phyloP scores from a whole-genome alignment of 2,329 filamentous ascomycete species.

The Myriosclerotinia scirpicola region DNA sequence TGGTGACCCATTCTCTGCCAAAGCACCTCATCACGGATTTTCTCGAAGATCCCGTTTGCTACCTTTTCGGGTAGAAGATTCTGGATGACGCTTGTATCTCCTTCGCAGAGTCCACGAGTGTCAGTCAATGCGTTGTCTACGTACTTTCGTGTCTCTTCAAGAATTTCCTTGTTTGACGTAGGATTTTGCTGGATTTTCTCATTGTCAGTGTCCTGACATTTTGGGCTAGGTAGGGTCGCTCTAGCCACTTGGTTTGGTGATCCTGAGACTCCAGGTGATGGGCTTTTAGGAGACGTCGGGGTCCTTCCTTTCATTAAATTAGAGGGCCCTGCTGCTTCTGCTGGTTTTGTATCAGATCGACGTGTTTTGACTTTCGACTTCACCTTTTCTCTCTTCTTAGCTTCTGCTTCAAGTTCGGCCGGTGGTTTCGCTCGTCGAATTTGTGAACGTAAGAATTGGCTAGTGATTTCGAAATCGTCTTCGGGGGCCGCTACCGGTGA shows the following conservation, averaged over 20 bases:
- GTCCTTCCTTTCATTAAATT: not conserved
- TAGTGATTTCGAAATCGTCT: constrained; percentile 23
- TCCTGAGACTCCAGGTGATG: not conserved
- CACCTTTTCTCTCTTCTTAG: constrained; percentile 35
- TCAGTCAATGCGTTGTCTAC: not conserved
- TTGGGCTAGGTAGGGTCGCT: not conserved
- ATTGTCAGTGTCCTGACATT: not conserved
- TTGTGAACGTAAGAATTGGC: constrained; percentile 27
- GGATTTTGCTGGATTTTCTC: constrained; percentile 18
- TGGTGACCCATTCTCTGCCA: constrained; percentile 95
- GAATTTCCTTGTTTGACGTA: not conserved
- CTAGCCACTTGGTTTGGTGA: not conserved
- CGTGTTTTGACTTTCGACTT: constrained; percentile 38
- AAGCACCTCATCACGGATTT: constrained; percentile 69
- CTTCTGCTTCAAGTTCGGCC: constrained; percentile 23
- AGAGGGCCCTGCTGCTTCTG: constrained; percentile 2
- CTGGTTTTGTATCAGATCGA: constrained; percentile 33
- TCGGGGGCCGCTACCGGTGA: constrained; percentile 24
- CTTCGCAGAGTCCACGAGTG: constrained; percentile 60
- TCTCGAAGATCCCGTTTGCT: constrained; percentile 63
- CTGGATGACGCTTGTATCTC: constrained; percentile 74
- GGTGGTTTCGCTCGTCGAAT: constrained; percentile 23
- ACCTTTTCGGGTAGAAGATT: constrained; percentile 63
- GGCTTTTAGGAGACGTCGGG: not conserved
- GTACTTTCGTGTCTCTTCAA: not conserved